Evolutionary conservation across 2,329 filamentous ascomycete genomes (phyloP).

Genomic region (Macrophomina phaseolina): DNA sequence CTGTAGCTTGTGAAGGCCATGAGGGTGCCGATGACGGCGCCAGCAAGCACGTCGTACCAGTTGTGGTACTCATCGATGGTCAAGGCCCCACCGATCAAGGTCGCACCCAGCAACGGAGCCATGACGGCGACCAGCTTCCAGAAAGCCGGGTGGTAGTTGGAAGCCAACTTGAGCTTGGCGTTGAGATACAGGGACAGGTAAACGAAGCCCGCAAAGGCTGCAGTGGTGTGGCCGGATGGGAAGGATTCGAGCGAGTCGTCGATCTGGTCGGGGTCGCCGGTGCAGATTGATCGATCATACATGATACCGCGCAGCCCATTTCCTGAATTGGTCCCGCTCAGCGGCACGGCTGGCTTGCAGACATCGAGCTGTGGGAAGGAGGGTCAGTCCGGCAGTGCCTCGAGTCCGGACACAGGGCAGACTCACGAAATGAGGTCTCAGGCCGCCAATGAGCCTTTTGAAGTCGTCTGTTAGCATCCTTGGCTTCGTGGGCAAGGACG

Average conservation of each 20-base stretch:
- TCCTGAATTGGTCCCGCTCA: constrained; percentile 47
- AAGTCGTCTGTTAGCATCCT: constrained; percentile 45
- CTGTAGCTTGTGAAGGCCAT: constrained; percentile 70
- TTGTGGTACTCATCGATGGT: constrained; percentile 74
- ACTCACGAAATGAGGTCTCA: constrained; percentile 48
- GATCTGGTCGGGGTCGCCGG: constrained; percentile 67
- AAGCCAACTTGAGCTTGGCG: constrained; percentile 77
- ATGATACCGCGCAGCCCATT: constrained; percentile 66
- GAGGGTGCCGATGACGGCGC: constrained; percentile 67
- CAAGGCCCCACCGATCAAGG: constrained; percentile 70
- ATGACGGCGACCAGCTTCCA: constrained; percentile 74
- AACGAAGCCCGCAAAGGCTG: constrained; percentile 73
- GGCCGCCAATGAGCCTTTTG: constrained; percentile 70
- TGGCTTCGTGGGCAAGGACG: too few species aligned
- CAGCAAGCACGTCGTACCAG: constrained; percentile 75
- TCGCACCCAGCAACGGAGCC: constrained; percentile 69
- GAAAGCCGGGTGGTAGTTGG: constrained; percentile 74
- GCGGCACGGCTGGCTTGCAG: constrained; percentile 66
- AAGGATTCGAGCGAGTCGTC: constrained; percentile 74
- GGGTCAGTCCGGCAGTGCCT: constrained; percentile 48
- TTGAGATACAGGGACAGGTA: constrained; percentile 77
- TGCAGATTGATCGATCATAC: constrained; percentile 74
- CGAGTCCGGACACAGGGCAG: not conserved
- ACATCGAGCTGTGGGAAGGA: constrained; percentile 68
- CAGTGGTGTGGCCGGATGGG: constrained; percentile 75